Evolutionary conservation across 371 early-diverging fungal genomes (phyloP).

Genomic region (Nosema muscidifuracis): DNA sequence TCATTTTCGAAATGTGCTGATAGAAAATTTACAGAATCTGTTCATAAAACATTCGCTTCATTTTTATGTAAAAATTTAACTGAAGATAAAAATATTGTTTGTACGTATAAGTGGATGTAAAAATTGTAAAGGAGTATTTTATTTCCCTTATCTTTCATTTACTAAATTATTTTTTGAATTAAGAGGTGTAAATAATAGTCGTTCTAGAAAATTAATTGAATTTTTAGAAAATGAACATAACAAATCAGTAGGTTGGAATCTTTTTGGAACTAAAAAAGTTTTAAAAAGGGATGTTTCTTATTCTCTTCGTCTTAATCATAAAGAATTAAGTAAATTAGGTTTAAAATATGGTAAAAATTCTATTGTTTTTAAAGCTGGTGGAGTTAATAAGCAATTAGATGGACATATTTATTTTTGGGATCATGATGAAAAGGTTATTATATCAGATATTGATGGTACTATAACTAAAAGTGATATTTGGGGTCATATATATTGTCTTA

Average conservation of each 20-base stretch:
- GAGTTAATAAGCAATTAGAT: conserved; percentile 67
- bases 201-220: conserved; percentile 26
- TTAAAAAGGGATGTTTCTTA: conserved; percentile 61
- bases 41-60: conserved; percentile 30
- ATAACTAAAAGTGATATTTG: conserved; percentile 89
- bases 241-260: conserved; percentile 48
- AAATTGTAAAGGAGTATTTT: conserved; percentile 35
- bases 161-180: conserved; percentile 45
- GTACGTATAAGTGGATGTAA: conserved; percentile 37
- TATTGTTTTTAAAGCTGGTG: conserved; percentile 73
- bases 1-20: conserved; percentile 39
- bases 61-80: conserved; percentile 30
- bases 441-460: conserved; percentile 97
- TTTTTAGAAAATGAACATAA: conserved; percentile 52
- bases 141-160: conserved; percentile 45
- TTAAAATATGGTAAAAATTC: conserved; percentile 79
- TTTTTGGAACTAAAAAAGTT: conserved; percentile 55
- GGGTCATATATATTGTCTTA: conserved; percentile 90
- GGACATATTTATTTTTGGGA: conserved; percentile 79
- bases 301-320: conserved; percentile 41
- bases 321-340: conserved; percentile 66
- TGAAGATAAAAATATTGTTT: conserved; percentile 31
- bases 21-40: conserved; percentile 19
- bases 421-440: conserved; percentile 74
- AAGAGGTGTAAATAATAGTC: conserved; percentile 15